A percentile compares a stretch with the other conserved stretches of the same genome.
Evolutionary conservation across 805 yeast species (phyloP).

Genomic region (Suhomyces faveliae): DNA sequence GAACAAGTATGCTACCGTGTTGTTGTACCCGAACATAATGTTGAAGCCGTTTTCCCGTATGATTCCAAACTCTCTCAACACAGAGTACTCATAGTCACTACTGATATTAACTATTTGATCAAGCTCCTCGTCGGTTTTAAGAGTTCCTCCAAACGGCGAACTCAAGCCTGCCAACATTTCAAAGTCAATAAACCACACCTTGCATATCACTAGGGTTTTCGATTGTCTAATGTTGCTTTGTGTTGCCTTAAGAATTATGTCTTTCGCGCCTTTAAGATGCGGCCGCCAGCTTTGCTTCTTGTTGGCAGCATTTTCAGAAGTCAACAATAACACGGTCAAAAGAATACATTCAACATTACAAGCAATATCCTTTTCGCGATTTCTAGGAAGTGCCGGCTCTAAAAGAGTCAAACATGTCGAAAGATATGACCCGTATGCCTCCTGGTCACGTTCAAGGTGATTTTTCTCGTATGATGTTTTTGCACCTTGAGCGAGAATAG

Average conservation of each 20-base stretch:
- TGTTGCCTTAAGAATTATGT: slow-evolving; percentile 52
- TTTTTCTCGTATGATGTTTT: slow-evolving; percentile 47
- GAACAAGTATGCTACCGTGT: slow-evolving; percentile 32
- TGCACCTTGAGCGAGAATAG: slow-evolving; percentile 75
- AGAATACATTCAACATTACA: slow-evolving; percentile 65
- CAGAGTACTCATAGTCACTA: slow-evolving; percentile 29
- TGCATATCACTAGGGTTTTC: slow-evolving; percentile 50
- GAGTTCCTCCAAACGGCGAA: slow-evolving; percentile 55
- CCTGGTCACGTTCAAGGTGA: slow-evolving; percentile 52
- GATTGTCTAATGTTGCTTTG: slow-evolving; percentile 29
- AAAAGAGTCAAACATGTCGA: slow-evolving; percentile 59
- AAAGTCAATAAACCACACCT: slow-evolving; percentile 55
- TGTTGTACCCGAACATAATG: slow-evolving; percentile 49
- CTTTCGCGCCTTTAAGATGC: slow-evolving; percentile 64
- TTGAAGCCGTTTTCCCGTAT: slow-evolving; percentile 48
- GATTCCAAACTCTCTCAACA: slow-evolving; percentile 41
- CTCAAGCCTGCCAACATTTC: slow-evolving; percentile 58
- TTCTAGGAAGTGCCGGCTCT: slow-evolving; percentile 40
- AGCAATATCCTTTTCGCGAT: slow-evolving; percentile 22
- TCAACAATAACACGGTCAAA: slow-evolving; percentile 63
- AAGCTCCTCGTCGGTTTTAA: slow-evolving; percentile 47
- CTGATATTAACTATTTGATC: slow-evolving; percentile 30
- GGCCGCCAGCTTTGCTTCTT: slow-evolving; percentile 60
- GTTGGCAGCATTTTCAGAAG: slow-evolving; percentile 59
- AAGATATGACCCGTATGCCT: slow-evolving; percentile 60